A percentile compares a stretch with the other conserved stretches of the same genome.
Evolutionary conservation across 1,284 basidiomycete genomes (phyloP).

Genomic region (Clitocybe nebularis): DNA sequence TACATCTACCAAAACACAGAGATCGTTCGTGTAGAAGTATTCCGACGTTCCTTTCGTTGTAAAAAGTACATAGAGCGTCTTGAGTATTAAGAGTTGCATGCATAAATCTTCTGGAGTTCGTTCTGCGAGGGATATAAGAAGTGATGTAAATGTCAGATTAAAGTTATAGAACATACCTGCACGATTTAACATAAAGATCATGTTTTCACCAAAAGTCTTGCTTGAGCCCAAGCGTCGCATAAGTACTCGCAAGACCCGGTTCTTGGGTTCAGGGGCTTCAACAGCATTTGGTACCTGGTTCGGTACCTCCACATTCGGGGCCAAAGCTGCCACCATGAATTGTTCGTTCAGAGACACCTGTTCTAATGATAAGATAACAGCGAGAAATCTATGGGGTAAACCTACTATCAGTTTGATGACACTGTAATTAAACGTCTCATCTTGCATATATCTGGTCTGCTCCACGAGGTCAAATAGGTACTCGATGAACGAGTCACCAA

Average conservation of each 20-base stretch:
- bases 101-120: constrained; percentile 87
- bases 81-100: constrained; percentile 93
- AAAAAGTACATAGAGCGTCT: constrained; percentile 93
- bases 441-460: constrained; percentile 81
- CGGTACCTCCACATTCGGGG: constrained; percentile 21
- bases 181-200: constrained; percentile 98
- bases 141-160: not conserved
- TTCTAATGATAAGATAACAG: constrained; percentile 1
- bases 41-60: constrained; percentile 91
- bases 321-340: constrained; percentile 84
- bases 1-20: constrained; percentile 94
- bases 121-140: constrained; percentile 52
- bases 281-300: constrained; percentile 16
- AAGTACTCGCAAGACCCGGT: constrained; percentile 81
- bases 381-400: constrained; percentile 1
- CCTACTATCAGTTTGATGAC: constrained; percentile 90
- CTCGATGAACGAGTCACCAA: constrained; percentile 83
- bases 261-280: constrained; percentile 39
- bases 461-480: constrained; percentile 94
- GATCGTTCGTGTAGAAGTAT: constrained; percentile 98
- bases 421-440: constrained; percentile 92
- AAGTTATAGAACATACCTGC: constrained; percentile 58
- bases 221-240: constrained; percentile 79
- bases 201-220: constrained; percentile 96
- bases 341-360: constrained; percentile 95